These are phyloP conservation scores for Hypoxylon perforatum DNA, from an alignment of 495 filamentous ascomycete genomes.

Conservation along the genomic window DNA sequence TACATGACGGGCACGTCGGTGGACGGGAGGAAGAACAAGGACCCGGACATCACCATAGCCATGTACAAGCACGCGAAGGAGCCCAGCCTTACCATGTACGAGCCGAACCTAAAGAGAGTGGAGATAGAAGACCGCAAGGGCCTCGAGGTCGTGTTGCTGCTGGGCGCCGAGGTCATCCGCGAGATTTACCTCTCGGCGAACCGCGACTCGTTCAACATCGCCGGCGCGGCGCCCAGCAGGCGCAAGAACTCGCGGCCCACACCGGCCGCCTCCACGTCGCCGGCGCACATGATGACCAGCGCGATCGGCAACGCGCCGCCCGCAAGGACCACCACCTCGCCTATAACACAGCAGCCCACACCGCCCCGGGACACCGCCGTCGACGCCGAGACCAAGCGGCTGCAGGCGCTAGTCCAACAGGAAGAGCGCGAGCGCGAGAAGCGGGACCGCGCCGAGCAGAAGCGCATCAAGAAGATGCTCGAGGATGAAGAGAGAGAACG, in stretches of 20 bases:
- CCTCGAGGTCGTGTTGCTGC: conserved; percentile 85
- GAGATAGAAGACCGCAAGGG: conserved; percentile 97
- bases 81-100: conserved; percentile 78
- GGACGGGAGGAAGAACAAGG: conserved; percentile 77
- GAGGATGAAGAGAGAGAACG: conserved; percentile 80
- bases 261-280: conserved; percentile 30
- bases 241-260: conserved; percentile 59
- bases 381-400: conserved; percentile 71
- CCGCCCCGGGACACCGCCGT: conserved; percentile 58
- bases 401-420: conserved; percentile 66
- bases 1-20: conserved; percentile 80
- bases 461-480: conserved; percentile 78
- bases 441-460: conserved; percentile 69
- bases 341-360: conserved; percentile 38
- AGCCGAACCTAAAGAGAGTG: conserved; percentile 88
- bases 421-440: conserved; percentile 66
- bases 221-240: conserved; percentile 51
- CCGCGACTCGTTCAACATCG: conserved; percentile 81
- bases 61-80: conserved; percentile 72
- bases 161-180: conserved; percentile 84
- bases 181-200: conserved; percentile 82
- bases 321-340: conserved; percentile 18
- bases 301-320: conserved; percentile 37
- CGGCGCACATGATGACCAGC: conserved; percentile 39
- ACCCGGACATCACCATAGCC: conserved; percentile 93